These are phyloP conservation scores for Colletotrichum tropicale DNA, from an alignment of 2,329 filamentous ascomycete species.

Conservation along the genomic window DNA sequence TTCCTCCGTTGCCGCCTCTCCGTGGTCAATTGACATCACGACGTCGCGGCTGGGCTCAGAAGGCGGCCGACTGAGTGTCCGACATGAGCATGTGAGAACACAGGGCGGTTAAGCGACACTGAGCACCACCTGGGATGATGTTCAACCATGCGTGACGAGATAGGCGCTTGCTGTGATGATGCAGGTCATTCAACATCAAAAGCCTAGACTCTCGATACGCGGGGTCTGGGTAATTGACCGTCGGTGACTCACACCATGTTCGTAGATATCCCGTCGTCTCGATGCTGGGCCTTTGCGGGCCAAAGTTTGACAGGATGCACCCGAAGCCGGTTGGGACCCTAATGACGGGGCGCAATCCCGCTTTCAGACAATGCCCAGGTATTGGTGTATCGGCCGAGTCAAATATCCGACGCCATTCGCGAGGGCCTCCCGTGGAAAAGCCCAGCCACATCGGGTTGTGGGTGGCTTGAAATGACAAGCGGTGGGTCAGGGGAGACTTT, in stretches of 20 bases:
- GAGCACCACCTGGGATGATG: neutral
- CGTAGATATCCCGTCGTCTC: neutral
- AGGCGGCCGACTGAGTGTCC: neutral
- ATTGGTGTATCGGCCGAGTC: neutral
- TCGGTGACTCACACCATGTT: neutral
- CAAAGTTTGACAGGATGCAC: neutral
- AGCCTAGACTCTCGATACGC: neutral
- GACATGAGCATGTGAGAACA: neutral
- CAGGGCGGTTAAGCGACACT: neutral
- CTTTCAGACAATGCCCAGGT: neutral
- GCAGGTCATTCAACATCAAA: neutral
- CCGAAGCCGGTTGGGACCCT: neutral
- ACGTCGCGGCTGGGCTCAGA: neutral
- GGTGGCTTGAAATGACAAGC: neutral
- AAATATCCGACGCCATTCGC: neutral
- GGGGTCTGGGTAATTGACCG: neutral
- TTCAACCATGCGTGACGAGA: neutral
- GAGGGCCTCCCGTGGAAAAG: neutral
- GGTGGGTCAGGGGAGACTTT: neutral
- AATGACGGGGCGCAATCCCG: neutral
- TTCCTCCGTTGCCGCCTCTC: neutral
- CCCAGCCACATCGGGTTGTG: neutral
- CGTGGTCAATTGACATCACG: neutral
- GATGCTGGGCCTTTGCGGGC: neutral
- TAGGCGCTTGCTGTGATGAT: neutral